phyloP scores from a whole-genome alignment of 2,329 filamentous ascomycete species.

The Scedosporium boydii region DNA sequence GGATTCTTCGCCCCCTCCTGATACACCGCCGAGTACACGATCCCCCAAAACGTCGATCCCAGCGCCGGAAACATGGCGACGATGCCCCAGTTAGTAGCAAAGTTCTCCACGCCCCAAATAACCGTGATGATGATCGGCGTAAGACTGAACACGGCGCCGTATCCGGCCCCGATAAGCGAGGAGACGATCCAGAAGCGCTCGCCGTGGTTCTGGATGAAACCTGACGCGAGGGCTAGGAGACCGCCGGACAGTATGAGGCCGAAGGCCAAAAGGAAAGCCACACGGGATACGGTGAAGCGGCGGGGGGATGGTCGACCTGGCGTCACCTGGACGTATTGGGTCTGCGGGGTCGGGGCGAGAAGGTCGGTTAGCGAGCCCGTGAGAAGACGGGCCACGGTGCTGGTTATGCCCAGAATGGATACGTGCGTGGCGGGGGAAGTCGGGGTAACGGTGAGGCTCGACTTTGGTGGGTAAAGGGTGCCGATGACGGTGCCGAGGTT shows the following conservation, averaged over 20 bases:
- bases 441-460: slow-evolving; percentile 16
- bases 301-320: slow-evolving; percentile 17
- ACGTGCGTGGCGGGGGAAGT: slow-evolving; percentile 79
- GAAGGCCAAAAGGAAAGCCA: slow-evolving; percentile 70
- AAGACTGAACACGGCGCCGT: slow-evolving; percentile 83
- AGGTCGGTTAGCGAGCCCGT: slow-evolving; percentile 85
- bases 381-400: slow-evolving; percentile 80
- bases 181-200: slow-evolving; percentile 82
- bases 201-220: slow-evolving; percentile 61
- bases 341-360: slow-evolving; percentile 60
- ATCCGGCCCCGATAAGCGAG: slow-evolving; percentile 76
- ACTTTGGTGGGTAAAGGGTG: slow-evolving; percentile 54
- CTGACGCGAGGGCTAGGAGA: slow-evolving; percentile 68
- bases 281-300: slow-evolving; percentile 59
- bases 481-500: slow-evolving; percentile 91
- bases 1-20: slow-evolving; percentile 51
- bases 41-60: slow-evolving; percentile 81
- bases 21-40: slow-evolving; percentile 78
- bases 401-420: slow-evolving; percentile 82
- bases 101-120: slow-evolving; percentile 98
- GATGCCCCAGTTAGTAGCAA: slow-evolving; percentile 96
- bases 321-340: slow-evolving; percentile 42
- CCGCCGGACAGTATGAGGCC: slow-evolving; percentile 65
- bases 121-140: slow-evolving; percentile 91
- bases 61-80: slow-evolving; percentile 84